Evolutionary conservation across 2,329 filamentous ascomycete species (phyloP).

Genomic region (Trichophyton equinum): DNA sequence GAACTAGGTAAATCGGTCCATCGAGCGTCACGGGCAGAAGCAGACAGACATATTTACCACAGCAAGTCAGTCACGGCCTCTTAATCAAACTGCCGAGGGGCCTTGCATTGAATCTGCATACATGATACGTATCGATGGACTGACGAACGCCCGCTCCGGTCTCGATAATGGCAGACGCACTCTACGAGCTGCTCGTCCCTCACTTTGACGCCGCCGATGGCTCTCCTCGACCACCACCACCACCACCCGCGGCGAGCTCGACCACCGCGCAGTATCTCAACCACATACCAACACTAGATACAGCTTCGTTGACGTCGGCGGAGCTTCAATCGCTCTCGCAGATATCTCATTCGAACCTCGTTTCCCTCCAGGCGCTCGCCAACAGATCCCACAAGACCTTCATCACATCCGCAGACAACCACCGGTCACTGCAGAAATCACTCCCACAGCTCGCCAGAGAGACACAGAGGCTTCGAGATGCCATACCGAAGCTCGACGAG

Average conservation of each 20-base stretch:
- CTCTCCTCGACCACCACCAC: slow-evolving; percentile 26
- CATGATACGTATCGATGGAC: neutral
- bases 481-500: slow-evolving; percentile 66
- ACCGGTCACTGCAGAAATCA: slow-evolving; percentile 58
- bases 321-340: slow-evolving; percentile 75
- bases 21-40: neutral
- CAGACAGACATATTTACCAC: neutral
- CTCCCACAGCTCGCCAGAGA: slow-evolving; percentile 58
- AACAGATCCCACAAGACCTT: slow-evolving; percentile 80
- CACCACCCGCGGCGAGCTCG: slow-evolving; percentile 22
- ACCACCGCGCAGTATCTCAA: slow-evolving; percentile 59
- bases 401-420: slow-evolving; percentile 65
- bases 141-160: neutral
- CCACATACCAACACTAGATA: slow-evolving; percentile 62
- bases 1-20: too few species aligned
- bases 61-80: neutral
- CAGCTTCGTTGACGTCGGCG: slow-evolving; percentile 56
- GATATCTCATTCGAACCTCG: slow-evolving; percentile 62
- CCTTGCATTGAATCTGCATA: too few species aligned
- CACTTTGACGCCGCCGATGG: slow-evolving; percentile 39
- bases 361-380: slow-evolving; percentile 75
- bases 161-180: slow-evolving; percentile 52
- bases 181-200: slow-evolving; percentile 60
- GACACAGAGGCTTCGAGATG: slow-evolving; percentile 53
- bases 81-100: neutral